A percentile compares a stretch with the other conserved stretches of the same genome.
Evolutionary conservation across 805 yeast species (phyloP).

Genomic region (Saturnispora ahearnii): DNA sequence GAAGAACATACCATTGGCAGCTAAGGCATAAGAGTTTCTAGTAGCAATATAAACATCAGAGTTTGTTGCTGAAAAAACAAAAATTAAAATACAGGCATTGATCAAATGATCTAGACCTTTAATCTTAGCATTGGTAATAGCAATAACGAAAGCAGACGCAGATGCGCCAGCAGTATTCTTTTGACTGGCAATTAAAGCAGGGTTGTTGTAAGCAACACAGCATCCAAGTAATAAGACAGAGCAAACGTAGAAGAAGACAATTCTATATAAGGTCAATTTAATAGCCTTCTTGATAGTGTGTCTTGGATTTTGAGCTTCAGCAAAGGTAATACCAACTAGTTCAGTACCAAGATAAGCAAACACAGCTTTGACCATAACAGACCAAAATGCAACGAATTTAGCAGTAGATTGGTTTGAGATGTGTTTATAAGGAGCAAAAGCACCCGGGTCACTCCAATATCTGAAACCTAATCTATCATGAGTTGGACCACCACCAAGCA

Average conservation of each 20-base stretch:
- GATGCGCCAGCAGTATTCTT: conserved; percentile 45
- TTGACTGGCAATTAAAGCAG: conserved; percentile 35
- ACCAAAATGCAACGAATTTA: conserved; percentile 34
- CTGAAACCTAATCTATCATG: conserved; percentile 48
- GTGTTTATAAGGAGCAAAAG: conserved; percentile 35
- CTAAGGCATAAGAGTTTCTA: conserved; percentile 62
- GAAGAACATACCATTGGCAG: conserved; percentile 71
- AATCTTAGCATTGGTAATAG: conserved; percentile 59
- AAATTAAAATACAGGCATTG: conserved; percentile 68
- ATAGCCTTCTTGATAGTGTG: conserved; percentile 44
- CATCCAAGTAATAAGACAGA: conserved; percentile 48
- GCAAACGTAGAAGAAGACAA: conserved; percentile 42
- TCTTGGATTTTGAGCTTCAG: conserved; percentile 42
- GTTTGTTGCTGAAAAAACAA: conserved; percentile 76
- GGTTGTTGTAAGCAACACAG: conserved; percentile 46
- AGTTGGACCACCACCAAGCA: conserved; percentile 72
- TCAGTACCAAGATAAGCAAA: conserved; percentile 46
- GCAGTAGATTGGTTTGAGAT: conserved; percentile 28
- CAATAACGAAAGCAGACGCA: conserved; percentile 81
- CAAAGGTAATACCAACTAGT: conserved; percentile 39
- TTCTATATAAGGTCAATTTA: conserved; percentile 45
- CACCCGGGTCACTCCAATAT: conserved; percentile 38
- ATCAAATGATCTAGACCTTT: conserved; percentile 62
- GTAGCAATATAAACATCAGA: conserved; percentile 72
- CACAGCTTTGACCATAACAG: conserved; percentile 45